Evolutionary conservation across 176 grass and related monocot genomes (phyloP).

Genomic region (Lolium perenne): DNA sequence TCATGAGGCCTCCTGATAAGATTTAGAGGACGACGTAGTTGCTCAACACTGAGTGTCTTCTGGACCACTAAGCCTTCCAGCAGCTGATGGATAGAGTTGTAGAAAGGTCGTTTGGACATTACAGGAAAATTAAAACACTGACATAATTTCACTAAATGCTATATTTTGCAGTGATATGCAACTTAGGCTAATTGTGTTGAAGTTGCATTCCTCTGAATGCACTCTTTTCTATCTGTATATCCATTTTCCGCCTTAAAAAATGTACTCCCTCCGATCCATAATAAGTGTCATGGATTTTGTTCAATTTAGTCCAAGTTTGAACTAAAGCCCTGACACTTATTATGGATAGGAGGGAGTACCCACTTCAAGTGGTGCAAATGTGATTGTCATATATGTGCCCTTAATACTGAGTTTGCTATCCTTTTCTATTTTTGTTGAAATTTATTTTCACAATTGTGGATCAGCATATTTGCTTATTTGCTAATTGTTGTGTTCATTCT

Average conservation of each 20-base stretch:
- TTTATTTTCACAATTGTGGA: constrained; percentile 34
- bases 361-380: neutral
- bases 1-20: neutral
- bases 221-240: neutral
- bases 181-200: neutral
- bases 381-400: neutral
- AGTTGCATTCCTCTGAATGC: constrained; percentile 10
- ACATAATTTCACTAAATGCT: neutral
- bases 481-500: constrained; percentile 35
- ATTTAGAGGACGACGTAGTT: constrained; percentile 9
- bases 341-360: no score
- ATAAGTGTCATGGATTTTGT: no score
- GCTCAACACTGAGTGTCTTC: constrained; percentile 19
- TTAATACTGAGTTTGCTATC: constrained; percentile 6
- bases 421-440: constrained; percentile 25
- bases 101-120: neutral
- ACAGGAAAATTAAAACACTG: neutral
- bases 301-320: no score
- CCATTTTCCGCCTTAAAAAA: neutral
- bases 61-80: neutral
- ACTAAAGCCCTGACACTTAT: no score
- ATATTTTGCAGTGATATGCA: neutral
- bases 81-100: constrained; percentile 2
- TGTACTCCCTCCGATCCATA: neutral
- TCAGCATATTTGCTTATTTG: constrained; percentile 31